These are phyloP conservation scores for Mycena crocata DNA, from an alignment of 768 basidiomycete genomes.

Conservation along the genomic window DNA sequence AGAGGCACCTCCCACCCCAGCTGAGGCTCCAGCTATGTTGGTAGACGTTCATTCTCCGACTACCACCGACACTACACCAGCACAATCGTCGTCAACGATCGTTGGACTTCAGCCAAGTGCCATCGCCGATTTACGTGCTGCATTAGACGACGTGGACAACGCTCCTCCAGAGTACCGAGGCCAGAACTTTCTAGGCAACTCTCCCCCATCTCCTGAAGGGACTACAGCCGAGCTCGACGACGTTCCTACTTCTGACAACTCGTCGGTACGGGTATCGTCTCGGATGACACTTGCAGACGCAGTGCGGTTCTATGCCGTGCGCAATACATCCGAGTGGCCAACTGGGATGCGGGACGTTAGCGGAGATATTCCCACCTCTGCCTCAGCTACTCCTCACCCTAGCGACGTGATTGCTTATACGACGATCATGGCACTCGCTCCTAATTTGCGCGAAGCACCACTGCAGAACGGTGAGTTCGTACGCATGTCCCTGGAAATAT, in stretches of 20 bases:
- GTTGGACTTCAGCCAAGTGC: background rate
- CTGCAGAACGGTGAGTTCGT: background rate
- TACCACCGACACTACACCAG: too few species aligned
- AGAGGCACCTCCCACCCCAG: too few species aligned
- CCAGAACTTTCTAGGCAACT: background rate
- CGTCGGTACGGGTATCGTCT: background rate
- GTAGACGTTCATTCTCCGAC: too few species aligned
- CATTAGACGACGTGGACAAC: background rate
- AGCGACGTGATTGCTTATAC: background rate
- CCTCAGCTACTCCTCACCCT: too few species aligned
- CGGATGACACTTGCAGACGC: background rate
- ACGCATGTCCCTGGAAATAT: background rate
- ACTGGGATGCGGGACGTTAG: too few species aligned
- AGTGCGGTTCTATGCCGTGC: background rate
- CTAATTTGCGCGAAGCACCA: background rate
- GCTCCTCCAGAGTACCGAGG: background rate
- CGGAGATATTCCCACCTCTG: too few species aligned
- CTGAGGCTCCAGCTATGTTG: too few species aligned
- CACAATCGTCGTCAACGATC: too few species aligned
- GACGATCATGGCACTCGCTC: background rate
- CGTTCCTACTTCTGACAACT: background rate
- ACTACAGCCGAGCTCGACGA: background rate
- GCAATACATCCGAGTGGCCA: too few species aligned
- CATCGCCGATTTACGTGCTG: background rate
- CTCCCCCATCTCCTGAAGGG: background rate